Evolutionary conservation across 2,329 filamentous ascomycete species (phyloP), one percentile per base, ranked within the genome.

Genomic region (Hymenoscyphus occultus): DNA sequence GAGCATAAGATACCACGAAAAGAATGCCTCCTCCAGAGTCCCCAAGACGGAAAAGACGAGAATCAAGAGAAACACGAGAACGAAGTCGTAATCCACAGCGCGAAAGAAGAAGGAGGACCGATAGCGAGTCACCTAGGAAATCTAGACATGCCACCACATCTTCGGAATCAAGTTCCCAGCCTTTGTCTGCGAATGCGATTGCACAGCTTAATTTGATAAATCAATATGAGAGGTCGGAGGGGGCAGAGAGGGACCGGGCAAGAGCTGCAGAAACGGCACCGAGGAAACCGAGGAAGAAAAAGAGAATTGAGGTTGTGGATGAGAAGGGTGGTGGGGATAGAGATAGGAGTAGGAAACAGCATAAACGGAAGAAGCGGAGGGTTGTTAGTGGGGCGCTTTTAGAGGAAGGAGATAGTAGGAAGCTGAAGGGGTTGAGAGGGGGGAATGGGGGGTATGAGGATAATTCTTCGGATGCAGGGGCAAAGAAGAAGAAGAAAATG

Each of bases 361-460:
- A 73, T 61, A 74, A 74, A 40, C 69, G 67, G 59, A 72, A 71
- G 62, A 83, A 82, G 73, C 82, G 82, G 64, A 80, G 90, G 67
- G 81, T 90, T n/a, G 87, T 90, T 22, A 92, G 89, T 68, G 89
- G 89, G 22, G 87, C 87, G 0, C 78, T 89, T 19, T 79, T 90
- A 70, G 90, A 92, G 72, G 89, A 92, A 74, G 89, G 89, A 0
- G 80, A 80, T 80, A 77, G 77, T 73, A 83, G 72, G 80, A 82
- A 72, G 75, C 79, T 73, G 77, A 82, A 72, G 81, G 84, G 76
- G 78, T 83, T 76, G 77, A 83, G 74, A 65, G 79, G 82, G 54
- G 79, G 81, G 45, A 75, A 74, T 68, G 74, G 71, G 77, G 69
- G 76, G 73, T 62, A 79, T 63, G 70, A 75, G 78, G 69, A 82